Percentiles rank a stretch among this genome's conserved stretches.
These are phyloP conservation scores for Colletotrichum horii DNA, from an alignment of 2,329 filamentous ascomycete genomes.

Conservation along the genomic window DNA sequence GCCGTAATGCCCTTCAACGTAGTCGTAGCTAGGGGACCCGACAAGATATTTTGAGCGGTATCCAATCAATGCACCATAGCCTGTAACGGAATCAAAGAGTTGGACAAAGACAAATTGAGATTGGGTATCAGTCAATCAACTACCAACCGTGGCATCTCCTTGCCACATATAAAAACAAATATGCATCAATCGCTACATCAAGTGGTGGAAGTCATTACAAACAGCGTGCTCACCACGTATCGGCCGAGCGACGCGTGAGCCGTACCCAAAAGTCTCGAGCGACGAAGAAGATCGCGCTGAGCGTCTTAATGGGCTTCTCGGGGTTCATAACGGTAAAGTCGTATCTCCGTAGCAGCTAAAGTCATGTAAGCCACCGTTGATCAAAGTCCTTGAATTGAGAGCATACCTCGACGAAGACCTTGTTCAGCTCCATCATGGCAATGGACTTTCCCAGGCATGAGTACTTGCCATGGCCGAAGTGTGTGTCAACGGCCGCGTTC, in stretches of 20 bases:
- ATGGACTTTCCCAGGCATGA: conserved; percentile 52
- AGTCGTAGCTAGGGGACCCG: rapidly evolving
- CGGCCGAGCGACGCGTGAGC: conserved; percentile 21
- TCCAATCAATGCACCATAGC: not conserved
- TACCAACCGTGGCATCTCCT: rapidly evolving
- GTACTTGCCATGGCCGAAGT: conserved; percentile 52
- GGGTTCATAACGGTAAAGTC: conserved; percentile 39
- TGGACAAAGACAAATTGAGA: not conserved
- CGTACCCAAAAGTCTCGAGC: conserved; percentile 40
- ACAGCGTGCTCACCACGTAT: not conserved
- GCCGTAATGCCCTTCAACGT: not conserved
- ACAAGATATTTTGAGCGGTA: not conserved
- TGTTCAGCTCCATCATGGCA: conserved; percentile 54
- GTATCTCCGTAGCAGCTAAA: conserved; percentile 35
- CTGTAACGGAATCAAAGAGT: rapidly evolving
- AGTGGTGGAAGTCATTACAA: rapidly evolving
- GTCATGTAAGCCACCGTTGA: not conserved
- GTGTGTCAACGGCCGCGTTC: conserved; percentile 41
- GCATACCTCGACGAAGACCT: conserved; percentile 51
- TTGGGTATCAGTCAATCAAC: not conserved
- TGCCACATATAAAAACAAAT: not conserved
- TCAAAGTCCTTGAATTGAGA: rapidly evolving
- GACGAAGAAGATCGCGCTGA: conserved; percentile 37
- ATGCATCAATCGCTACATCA: not conserved
- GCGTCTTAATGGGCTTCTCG: conserved; percentile 34